Evolutionary conservation across 108 stramenopile species (phyloP), one percentile per base, ranked within the genome.

Genomic region (Pseudonitzschia pungens): DNA sequence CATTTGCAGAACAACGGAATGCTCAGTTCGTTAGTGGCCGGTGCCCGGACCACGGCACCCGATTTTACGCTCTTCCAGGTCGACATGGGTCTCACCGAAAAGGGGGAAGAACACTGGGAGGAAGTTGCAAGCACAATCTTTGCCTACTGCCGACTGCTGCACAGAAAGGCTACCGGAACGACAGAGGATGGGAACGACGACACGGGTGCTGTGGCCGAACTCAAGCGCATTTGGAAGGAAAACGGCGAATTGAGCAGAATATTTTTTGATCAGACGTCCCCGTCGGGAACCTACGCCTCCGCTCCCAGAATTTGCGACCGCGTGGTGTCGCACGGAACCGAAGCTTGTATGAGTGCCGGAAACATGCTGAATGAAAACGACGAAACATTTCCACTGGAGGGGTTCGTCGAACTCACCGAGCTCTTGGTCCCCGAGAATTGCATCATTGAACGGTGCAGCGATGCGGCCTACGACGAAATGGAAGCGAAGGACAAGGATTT

Each of bases 391-490:
- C 92, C 89, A 33, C 57, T 88, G 29, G 77, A 81, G 24, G 43
- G 71, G 4, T 33, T 91, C 18, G 36, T 63, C 6, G 78, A 87
- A 9, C 77, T 83, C 73, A 77, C 72, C 26, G 41, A 83, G 18
- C 57, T 55, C 18, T 71, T 94, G 18, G 48, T 55, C 32, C 86
- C 90, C 0, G 71, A 69, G 10, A 92, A 92, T 79, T 95, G 90
- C 51, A 70, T 95, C 31, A 76, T 95, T 54, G 93, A 95, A 77
- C 71, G 93, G 65, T 92, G 86, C 74, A 94, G 93, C 70, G 68
- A 88, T 56, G 69, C 40, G 9, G 91, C 91, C 2, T 95, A 88
- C 86, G 72, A 83, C 14, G 87, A 91, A 65, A 74, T 79, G 43
- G 32, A 62, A 40, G 31, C 62, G 71, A 64, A 66, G 16, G 57